Conservation (phyloP, 129 eudicot species). For the Flaveria ramosissima region DNA sequence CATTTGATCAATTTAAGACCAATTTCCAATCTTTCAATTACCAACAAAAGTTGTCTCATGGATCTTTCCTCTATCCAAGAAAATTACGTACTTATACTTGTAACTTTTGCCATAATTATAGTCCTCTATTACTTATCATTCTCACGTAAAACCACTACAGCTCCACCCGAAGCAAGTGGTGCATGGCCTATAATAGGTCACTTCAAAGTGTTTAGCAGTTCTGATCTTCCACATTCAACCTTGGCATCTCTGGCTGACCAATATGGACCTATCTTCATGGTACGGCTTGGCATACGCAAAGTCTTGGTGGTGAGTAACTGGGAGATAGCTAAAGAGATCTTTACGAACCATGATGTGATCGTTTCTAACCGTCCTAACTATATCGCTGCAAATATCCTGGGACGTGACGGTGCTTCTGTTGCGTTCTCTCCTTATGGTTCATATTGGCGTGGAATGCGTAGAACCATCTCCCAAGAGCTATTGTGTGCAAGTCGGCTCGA, state of each 20-base stretch:
- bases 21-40: too few relatives aligned
- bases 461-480: slow-evolving; percentile 28
- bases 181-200: slow-evolving; percentile 61
- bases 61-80: neutral
- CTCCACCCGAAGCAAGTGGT: slow-evolving; percentile 50
- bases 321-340: slow-evolving; percentile 34
- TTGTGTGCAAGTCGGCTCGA: slow-evolving; percentile 25
- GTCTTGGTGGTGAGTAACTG: slow-evolving; percentile 34
- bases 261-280: slow-evolving; percentile 33
- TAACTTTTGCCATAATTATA: neutral
- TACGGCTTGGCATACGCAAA: slow-evolving; percentile 22
- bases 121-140: neutral
- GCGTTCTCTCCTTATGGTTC: slow-evolving; percentile 33
- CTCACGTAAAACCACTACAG: neutral
- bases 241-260: slow-evolving; percentile 33
- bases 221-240: slow-evolving; percentile 20
- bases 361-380: slow-evolving; percentile 27
- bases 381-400: slow-evolving; percentile 21
- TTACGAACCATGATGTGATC: slow-evolving; percentile 26
- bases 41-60: neutral
- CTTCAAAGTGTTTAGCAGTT: slow-evolving; percentile 14
- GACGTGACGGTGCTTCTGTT: slow-evolving; percentile 19
- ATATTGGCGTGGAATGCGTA: slow-evolving; percentile 41
- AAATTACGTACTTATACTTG: slow-evolving; percentile 1
- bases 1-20: too few relatives aligned